phyloP scores from a whole-genome alignment of 2,329 filamentous ascomycete species.

The Colletotrichum sp. region DNA sequence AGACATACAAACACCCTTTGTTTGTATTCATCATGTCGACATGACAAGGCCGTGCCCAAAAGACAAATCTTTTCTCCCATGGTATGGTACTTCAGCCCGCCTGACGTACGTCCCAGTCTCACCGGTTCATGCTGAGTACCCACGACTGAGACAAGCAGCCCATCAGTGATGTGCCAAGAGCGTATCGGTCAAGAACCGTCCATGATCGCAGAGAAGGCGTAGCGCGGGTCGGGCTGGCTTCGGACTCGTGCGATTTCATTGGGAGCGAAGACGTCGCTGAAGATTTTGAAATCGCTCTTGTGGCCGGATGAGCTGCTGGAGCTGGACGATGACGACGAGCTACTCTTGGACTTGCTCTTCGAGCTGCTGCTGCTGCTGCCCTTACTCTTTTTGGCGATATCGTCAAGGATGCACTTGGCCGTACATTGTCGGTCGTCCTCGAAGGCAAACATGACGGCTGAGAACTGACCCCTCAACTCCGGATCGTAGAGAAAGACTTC shows the following conservation, averaged over 20 bases:
- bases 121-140: neutral
- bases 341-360: constrained; percentile 38
- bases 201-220: constrained; percentile 36
- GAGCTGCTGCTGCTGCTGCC: constrained; percentile 28
- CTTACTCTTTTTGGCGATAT: constrained; percentile 56
- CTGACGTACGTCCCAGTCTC: constrained; percentile 13
- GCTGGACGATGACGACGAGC: constrained; percentile 31
- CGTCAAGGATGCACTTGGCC: constrained; percentile 56
- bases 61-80: constrained; percentile 1
- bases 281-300: constrained; percentile 56
- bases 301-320: constrained; percentile 30
- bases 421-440: constrained; percentile 63
- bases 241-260: constrained; percentile 56
- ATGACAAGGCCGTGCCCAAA: neutral
- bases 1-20: constrained; percentile 9
- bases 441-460: constrained; percentile 68
- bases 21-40: neutral
- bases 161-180: neutral
- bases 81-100: neutral
- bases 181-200: constrained; percentile 16
- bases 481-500: constrained; percentile 68
- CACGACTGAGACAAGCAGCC: constrained; percentile 2
- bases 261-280: constrained; percentile 55
- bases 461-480: constrained; percentile 66
- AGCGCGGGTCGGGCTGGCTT: constrained; percentile 58